Conservation (phyloP, 176 grass and related monocot species). For the Bonia amplexicaulis region DNA sequence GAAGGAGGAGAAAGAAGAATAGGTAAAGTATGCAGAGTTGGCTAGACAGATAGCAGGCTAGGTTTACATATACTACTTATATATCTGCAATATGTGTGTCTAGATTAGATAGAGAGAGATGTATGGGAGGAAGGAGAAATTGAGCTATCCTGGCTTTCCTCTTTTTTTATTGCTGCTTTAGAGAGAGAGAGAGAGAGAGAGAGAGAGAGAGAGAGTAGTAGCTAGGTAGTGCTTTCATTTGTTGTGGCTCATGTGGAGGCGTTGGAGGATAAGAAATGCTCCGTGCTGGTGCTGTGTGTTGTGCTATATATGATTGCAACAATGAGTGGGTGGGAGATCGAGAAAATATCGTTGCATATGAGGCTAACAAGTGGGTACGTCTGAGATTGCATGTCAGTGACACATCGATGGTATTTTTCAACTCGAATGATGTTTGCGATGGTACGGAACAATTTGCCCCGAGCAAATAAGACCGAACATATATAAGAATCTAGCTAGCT, state of each 20-base stretch:
- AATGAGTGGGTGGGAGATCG: constrained; percentile 81
- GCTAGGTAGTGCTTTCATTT: constrained; percentile 35
- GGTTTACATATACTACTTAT: constrained; percentile 28
- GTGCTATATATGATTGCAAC: constrained; percentile 60
- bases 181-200: constrained; percentile 37
- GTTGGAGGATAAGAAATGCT: constrained; percentile 36
- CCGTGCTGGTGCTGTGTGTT: background rate
- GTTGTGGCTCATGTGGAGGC: constrained; percentile 35
- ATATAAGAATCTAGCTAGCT: background rate
- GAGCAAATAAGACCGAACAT: background rate
- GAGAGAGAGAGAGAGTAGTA: constrained; percentile 22
- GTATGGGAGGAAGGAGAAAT: constrained; percentile 45
- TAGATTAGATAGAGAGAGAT: background rate
- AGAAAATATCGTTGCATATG: background rate
- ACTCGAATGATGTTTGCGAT: too few species aligned
- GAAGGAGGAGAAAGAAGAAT: constrained; percentile 12
- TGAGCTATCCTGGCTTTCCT: constrained; percentile 48
- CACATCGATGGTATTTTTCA: too few species aligned
- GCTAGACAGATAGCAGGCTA: background rate
- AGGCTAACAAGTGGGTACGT: too few species aligned
- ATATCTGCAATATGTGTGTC: constrained; percentile 27
- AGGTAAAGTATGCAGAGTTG: background rate
- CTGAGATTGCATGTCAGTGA: too few species aligned
- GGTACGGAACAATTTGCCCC: too few species aligned
- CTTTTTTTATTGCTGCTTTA: constrained; percentile 33